phyloP scores from a whole-genome alignment of 2,329 filamentous ascomycete genomes.

The Colletotrichum higginsianum region DNA sequence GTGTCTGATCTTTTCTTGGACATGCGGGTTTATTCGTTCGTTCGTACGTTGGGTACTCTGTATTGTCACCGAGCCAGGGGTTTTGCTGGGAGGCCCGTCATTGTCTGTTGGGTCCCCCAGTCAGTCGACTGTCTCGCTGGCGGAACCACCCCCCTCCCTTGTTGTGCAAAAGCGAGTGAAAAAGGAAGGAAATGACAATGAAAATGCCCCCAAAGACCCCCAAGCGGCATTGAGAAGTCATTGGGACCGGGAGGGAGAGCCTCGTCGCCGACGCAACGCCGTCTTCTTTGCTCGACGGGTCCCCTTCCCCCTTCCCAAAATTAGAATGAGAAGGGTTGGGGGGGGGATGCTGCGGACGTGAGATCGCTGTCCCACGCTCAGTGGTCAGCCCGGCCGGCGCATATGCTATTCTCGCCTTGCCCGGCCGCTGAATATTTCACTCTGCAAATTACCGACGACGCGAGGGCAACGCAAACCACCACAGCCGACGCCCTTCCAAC shows the following conservation, averaged over 20 bases:
- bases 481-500: constrained; percentile 9
- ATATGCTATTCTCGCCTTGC: constrained; percentile 33
- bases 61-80: neutral
- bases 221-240: neutral
- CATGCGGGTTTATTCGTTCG: constrained; percentile 9
- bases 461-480: constrained; percentile 9
- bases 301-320: neutral
- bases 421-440: constrained; percentile 17
- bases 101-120: neutral
- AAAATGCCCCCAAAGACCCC: neutral
- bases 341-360: constrained; percentile 17
- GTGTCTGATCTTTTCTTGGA: constrained; percentile 5
- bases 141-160: neutral
- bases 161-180: constrained; percentile 13
- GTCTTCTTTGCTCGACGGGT: neutral
- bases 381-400: constrained; percentile 18
- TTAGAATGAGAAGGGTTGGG: constrained; percentile 6
- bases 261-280: constrained; percentile 15
- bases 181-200: constrained; percentile 17
- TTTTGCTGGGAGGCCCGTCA: constrained; percentile 17
- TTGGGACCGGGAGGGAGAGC: neutral
- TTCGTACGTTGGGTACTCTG: constrained; percentile 5
- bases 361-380: constrained; percentile 12
- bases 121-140: constrained; percentile 4
- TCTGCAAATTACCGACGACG: constrained; percentile 22